Base-by-base conservation (phyloP, 352 stramenopile species). In the Globisporangium polare region DNA sequence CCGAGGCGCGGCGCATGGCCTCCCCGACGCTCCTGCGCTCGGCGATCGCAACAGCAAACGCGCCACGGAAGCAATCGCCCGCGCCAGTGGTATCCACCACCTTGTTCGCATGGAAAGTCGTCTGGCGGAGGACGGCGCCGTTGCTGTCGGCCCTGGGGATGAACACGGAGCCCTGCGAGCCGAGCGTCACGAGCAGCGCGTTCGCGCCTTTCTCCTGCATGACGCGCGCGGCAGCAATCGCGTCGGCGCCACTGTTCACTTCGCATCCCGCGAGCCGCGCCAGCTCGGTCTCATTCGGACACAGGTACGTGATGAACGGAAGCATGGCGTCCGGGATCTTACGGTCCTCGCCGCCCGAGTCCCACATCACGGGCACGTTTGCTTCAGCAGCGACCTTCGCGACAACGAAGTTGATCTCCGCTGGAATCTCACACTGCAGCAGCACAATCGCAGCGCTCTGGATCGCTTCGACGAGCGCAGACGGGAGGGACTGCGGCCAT, bases 31-130 rank as follows among this genome's bases (percentile, higher is more conserved):
- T 60, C 17, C 72, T 72, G 4, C 74, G 73, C 33, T 89, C 69
- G 17, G 80, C 74, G 29, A 88, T 64, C 3, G 73, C 68, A 12
- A 89, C 83, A 7, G 84, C 86, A 50, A 93, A 93, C 0, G 78
- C 78, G 0, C 72, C 82, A 10, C 83, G 82, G 60, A 86, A 94
- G 68, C 83, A 93, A 42, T 94, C 86, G 13, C 86, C 86, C 1
- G 86, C 86, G 6, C 86, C 86, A 2, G 86, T 94, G 0, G 83
- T 93, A 62, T 94, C 86, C 2, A 90, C 75, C 18, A 94, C 83
- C 12, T 78, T 77, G 24, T 86, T 67, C 12, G 83, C 80, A 46
- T 62, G 52, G 47, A 92, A 80, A 54, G 69, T 77, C 10, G 69
- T 67, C 64, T 93, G 82, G 46, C 66, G 70, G 17, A 86, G 56